Evolutionary conservation across 202 grass and related monocot species (phyloP).

Genomic region (Carex arenaria): DNA sequence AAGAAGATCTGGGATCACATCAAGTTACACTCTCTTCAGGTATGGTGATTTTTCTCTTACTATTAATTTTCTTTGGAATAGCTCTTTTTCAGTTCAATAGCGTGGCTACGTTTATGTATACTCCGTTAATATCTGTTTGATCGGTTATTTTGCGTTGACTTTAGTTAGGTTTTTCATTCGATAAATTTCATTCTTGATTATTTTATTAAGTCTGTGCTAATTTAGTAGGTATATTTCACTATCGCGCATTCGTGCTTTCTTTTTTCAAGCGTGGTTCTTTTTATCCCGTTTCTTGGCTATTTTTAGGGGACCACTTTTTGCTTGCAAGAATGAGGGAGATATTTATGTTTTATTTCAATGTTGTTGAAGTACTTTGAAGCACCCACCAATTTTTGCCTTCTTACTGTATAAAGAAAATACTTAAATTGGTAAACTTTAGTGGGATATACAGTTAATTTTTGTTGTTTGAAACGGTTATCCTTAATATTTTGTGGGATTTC

Average conservation of each 20-base stretch:
- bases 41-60: slow-evolving; percentile 2
- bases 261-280: neutral
- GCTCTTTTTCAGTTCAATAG: neutral
- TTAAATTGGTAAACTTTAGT: neutral
- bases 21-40: slow-evolving; percentile 81
- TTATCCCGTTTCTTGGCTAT: neutral
- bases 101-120: neutral
- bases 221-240: slow-evolving; percentile 8
- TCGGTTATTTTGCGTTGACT: neutral
- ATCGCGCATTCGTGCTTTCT: neutral
- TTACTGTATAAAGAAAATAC: neutral
- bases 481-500: neutral
- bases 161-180: neutral
- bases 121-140: neutral
- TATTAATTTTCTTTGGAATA: neutral
- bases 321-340: neutral
- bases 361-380: neutral
- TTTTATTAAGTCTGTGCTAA: neutral
- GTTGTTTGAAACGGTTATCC: neutral
- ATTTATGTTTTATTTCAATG: neutral
- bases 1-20: slow-evolving; percentile 86
- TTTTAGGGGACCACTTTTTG: neutral
- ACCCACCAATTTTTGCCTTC: neutral
- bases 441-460: neutral
- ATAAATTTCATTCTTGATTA: neutral